Percentiles rank a stretch among this genome's conserved stretches.
Evolutionary conservation across 169 alveolate species (phyloP).

Genomic region (Babesia caballi): DNA sequence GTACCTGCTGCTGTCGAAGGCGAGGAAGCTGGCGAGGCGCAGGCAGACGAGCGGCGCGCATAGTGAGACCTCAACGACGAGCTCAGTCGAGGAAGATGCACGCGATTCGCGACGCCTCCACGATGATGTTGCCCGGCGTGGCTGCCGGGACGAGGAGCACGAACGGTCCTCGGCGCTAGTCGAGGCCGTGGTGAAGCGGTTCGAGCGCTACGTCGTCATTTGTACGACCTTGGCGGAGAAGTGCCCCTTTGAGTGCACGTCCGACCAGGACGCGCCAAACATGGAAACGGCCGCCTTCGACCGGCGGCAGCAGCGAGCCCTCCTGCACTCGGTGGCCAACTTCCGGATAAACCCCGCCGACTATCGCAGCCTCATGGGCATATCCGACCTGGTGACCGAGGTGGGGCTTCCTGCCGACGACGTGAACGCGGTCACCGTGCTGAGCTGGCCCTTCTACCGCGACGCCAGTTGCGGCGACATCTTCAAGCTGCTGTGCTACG

Average conservation of each 20-base stretch:
- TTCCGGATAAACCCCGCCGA: slow-evolving; percentile 10
- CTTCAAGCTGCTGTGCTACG: slow-evolving; percentile 50
- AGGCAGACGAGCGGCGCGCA: background rate
- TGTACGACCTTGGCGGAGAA: slow-evolving; percentile 1
- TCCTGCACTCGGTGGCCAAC: background rate
- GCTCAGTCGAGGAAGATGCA: too few relatives aligned
- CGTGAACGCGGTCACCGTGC: background rate
- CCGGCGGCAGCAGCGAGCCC: background rate
- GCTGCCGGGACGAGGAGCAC: background rate
- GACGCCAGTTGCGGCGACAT: slow-evolving; percentile 48
- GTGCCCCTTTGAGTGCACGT: background rate
- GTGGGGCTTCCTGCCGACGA: background rate
- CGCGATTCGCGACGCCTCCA: too few relatives aligned
- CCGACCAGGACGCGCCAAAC: background rate
- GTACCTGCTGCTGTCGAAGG: slow-evolving; percentile 27
- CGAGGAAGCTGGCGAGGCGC: background rate
- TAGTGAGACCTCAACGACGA: background rate
- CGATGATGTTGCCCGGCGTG: too few relatives aligned
- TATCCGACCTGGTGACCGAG: background rate
- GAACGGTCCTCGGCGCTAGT: background rate
- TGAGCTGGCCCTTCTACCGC: slow-evolving; percentile 56
- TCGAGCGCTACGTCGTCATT: slow-evolving; percentile 21
- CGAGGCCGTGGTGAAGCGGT: background rate
- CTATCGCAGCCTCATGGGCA: slow-evolving; percentile 1
- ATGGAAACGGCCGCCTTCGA: background rate